phyloP scores from a whole-genome alignment of 108 stramenopile genomes.

The Phaeodactylum tricornutum region DNA sequence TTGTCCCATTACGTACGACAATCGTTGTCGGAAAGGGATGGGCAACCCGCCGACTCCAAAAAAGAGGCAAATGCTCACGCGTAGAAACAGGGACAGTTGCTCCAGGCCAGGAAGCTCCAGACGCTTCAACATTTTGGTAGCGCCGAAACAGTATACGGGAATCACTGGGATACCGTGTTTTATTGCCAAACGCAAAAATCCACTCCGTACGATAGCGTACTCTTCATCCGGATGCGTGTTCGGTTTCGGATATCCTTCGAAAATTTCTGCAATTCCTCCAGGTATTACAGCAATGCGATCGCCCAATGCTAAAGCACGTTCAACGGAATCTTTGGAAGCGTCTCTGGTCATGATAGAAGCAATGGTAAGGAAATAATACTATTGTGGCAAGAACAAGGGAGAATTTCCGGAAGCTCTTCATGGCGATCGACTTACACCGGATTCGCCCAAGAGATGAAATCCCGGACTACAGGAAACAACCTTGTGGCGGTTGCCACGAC shows the following conservation, averaged over 20 bases:
- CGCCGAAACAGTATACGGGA: constrained; percentile 86
- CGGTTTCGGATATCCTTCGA: constrained; percentile 75
- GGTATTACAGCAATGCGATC: constrained; percentile 60
- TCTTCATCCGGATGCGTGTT: constrained; percentile 67
- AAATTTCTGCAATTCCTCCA: constrained; percentile 94
- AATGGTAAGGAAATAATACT: constrained; percentile 1
- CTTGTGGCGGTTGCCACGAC: constrained; percentile 77
- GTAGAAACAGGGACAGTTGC: constrained; percentile 55
- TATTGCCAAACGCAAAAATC: constrained; percentile 80
- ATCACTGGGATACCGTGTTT: constrained; percentile 69
- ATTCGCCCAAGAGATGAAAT: constrained; percentile 13
- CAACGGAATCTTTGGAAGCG: constrained; percentile 53
- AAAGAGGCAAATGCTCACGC: constrained; percentile 53
- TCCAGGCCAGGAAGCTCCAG: constrained; percentile 73
- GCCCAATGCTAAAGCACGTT: constrained; percentile 28
- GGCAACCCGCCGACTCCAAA: constrained; percentile 60
- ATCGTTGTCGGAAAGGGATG: constrained; percentile 66
- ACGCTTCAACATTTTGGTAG: constrained; percentile 76
- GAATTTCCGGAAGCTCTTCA: too few species aligned
- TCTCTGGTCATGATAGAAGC: constrained; percentile 17
- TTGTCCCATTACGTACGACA: constrained; percentile 69
- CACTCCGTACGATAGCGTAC: constrained; percentile 73
- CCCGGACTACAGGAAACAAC: constrained; percentile 65
- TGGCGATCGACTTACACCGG: neutral
- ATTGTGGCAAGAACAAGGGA: neutral